These are phyloP conservation scores for Metschnikowia colocasiae DNA, from an alignment of 805 yeast species.

Conservation along the genomic window DNA sequence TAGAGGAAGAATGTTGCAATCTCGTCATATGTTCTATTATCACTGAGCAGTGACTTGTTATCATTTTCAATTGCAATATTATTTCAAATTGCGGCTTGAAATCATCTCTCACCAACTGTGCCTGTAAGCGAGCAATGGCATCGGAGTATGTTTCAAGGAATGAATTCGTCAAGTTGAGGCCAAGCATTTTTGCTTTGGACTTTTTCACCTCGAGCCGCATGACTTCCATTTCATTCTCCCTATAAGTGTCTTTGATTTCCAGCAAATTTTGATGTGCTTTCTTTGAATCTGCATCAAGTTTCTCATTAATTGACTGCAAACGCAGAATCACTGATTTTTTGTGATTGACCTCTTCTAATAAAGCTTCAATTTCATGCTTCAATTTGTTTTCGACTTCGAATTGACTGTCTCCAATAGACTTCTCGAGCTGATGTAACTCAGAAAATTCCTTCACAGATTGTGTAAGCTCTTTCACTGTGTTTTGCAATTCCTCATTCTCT, in stretches of 20 bases:
- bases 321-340: background rate
- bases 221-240: slow-evolving; percentile 1
- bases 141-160: background rate
- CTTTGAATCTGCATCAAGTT: background rate
- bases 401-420: slow-evolving; percentile 47
- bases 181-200: background rate
- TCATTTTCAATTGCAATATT: background rate
- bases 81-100: background rate
- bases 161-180: slow-evolving; percentile 1
- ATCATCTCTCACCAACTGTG: background rate
- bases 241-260: background rate
- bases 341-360: background rate
- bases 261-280: background rate
- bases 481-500: slow-evolving; percentile 35
- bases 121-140: background rate
- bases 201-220: background rate
- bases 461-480: slow-evolving; percentile 30
- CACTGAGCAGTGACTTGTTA: background rate
- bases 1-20: background rate
- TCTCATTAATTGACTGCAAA: slow-evolving; percentile 2
- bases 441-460: slow-evolving; percentile 43
- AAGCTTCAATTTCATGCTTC: slow-evolving; percentile 1
- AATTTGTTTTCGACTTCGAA: slow-evolving; percentile 32
- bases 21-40: background rate
- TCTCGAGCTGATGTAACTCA: slow-evolving; percentile 48